Percentiles rank a stretch among this genome's conserved stretches.
phyloP scores from a whole-genome alignment of 2,329 filamentous ascomycete species.

The Nothomitra cinnamomea region DNA sequence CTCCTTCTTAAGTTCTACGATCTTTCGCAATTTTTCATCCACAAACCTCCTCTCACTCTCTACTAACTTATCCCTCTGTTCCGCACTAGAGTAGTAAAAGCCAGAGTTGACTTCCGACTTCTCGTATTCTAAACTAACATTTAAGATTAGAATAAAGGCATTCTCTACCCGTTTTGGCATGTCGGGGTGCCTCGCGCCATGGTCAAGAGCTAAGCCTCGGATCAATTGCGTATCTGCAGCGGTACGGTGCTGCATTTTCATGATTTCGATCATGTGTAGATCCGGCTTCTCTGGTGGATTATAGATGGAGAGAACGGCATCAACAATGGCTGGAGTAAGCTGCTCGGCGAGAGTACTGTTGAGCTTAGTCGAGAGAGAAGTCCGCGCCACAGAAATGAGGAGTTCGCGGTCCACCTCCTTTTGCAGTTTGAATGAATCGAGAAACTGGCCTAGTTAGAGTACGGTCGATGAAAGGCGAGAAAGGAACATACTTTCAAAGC shows the following conservation, averaged over 20 bases:
- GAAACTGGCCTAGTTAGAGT: slow-evolving; percentile 41
- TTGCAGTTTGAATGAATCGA: slow-evolving; percentile 82
- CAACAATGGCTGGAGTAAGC: slow-evolving; percentile 87
- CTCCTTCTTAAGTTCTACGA: slow-evolving; percentile 94
- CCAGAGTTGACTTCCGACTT: slow-evolving; percentile 98
- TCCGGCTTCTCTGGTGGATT: slow-evolving; percentile 80
- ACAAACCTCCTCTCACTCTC: slow-evolving; percentile 94
- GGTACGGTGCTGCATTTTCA: slow-evolving; percentile 99
- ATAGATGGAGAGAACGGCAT: slow-evolving; percentile 90
- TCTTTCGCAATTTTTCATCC: slow-evolving; percentile 91
- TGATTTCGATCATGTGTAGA: slow-evolving; percentile 98
- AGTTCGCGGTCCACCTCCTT: slow-evolving; percentile 86
- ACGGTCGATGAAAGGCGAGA: background rate
- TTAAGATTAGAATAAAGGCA: slow-evolving; percentile 84
- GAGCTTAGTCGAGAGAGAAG: slow-evolving; percentile 88
- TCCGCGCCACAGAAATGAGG: slow-evolving; percentile 80
- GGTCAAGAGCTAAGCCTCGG: slow-evolving; percentile 78
- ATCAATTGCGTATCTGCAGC: slow-evolving; percentile 94
- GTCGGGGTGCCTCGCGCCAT: slow-evolving; percentile 90
- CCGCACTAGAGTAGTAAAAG: slow-evolving; percentile 95
- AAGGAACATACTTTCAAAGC: slow-evolving; percentile 51
- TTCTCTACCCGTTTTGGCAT: slow-evolving; percentile 97
- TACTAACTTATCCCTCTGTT: slow-evolving; percentile 93
- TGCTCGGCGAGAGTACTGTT: slow-evolving; percentile 77
- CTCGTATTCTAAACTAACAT: slow-evolving; percentile 95